Conservation (phyloP, 2,329 filamentous ascomycete genomes). For the Fusarium sp. region DNA sequence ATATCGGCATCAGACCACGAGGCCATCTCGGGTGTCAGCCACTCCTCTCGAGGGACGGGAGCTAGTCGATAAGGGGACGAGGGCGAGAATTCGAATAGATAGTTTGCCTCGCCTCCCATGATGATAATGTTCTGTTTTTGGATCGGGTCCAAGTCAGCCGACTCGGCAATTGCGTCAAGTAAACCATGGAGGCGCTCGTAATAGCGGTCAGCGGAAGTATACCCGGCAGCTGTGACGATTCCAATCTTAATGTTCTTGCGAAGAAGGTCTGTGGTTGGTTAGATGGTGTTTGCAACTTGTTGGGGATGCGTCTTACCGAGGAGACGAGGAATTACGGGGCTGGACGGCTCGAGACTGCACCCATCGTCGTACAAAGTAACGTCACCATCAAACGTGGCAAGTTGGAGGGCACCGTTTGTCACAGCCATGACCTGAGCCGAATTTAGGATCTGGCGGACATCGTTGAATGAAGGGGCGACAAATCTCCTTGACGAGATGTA, state of each 20-base stretch:
- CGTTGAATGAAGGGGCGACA: conserved; percentile 97
- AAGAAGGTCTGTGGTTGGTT: conserved; percentile 69
- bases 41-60: conserved; percentile 73
- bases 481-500: conserved; percentile 93
- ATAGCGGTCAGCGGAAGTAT: conserved; percentile 88
- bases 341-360: conserved; percentile 78
- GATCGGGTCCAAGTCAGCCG: conserved; percentile 68
- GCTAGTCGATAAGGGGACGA: conserved; percentile 74
- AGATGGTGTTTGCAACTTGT: not conserved
- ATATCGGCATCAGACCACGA: conserved; percentile 84
- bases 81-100: conserved; percentile 84
- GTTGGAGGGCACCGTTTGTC: conserved; percentile 80
- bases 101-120: conserved; percentile 96
- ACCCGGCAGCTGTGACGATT: conserved; percentile 96
- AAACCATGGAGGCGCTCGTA: conserved; percentile 89
- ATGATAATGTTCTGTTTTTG: conserved; percentile 87
- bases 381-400: conserved; percentile 97
- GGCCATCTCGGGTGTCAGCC: conserved; percentile 84
- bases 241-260: conserved; percentile 84
- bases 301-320: conserved; percentile 54
- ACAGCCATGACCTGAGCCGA: conserved; percentile 94
- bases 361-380: conserved; percentile 96
- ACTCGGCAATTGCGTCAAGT: conserved; percentile 78
- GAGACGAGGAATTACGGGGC: conserved; percentile 78
- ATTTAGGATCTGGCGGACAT: conserved; percentile 92